Evolutionary conservation across 495 filamentous ascomycete species (phyloP), one percentile per base, ranked within the genome.

Genomic region (Tuber aestivum): DNA sequence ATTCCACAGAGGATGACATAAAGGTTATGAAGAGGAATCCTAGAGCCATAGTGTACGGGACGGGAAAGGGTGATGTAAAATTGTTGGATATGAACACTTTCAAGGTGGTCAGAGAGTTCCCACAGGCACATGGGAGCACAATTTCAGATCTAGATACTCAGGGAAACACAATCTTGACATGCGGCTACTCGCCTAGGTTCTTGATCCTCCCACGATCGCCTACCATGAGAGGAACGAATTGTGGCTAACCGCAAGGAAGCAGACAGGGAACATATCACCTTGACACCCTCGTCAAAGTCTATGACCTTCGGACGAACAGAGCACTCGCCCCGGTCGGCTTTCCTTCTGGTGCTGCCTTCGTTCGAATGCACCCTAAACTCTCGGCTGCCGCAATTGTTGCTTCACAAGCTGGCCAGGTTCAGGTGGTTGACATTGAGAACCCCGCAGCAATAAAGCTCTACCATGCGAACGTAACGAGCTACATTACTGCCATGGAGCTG

Each of bases 81-180:
- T 89, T 97, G 5, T 85, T 99, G 23, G 95, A 97, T 84, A 88
- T 94, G 16, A 84, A 87, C 41, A 92, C 88, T 72, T 92, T 97
- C 76, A 87, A 89, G 44, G 85, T 96, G 21, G 86, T 94, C 70
- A 97, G 94, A 80, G 88, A 88, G 21, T 98, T 95, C 92, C 92
- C 93, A 77, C 74, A 79, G 76, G 93, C 94, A 8, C 94, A 98
- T 77, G 87, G 89, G 4, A 90, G 92, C 5, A 89, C 88, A 38
- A 92, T 98, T 78, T 95, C 92, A 82, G 94, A 97, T 82, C 97
- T 99, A 92, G 95, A 98, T 85, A 93, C 93, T 10, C 91, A 94
- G 74, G 91, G 93, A 77, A 94, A 97, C 81, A 93, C 93, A 76
- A 88, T 98, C 41, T 90, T 97, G 32, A 97, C 94, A 38, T 99